Percentiles rank a stretch among this genome's conserved stretches.
Conservation (phyloP, 2,329 filamentous ascomycete genomes). For the Nemania sp. region DNA sequence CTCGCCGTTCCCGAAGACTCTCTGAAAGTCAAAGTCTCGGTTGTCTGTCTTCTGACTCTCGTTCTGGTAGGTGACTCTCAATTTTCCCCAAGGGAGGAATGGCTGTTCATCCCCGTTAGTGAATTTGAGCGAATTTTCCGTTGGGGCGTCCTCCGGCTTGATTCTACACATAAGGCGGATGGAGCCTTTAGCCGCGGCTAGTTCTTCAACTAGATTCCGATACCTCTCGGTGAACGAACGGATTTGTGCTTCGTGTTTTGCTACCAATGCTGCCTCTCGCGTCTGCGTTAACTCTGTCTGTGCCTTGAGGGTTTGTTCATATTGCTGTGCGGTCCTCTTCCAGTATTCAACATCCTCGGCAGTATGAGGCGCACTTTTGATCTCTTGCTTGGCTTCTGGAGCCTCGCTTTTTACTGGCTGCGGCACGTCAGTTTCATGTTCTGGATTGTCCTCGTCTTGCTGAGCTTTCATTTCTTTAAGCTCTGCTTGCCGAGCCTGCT, state of each 20-base stretch:
- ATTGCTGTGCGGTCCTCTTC: not conserved
- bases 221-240: not conserved
- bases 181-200: conserved; percentile 95
- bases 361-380: too few species aligned
- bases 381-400: not conserved
- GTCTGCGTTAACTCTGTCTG: not conserved
- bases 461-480: conserved; percentile 2
- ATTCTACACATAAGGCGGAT: conserved; percentile 97
- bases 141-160: conserved; percentile 73
- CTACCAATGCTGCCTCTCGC: not conserved
- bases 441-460: not conserved
- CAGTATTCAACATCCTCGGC: not conserved
- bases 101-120: conserved; percentile 25
- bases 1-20: conserved; percentile 82
- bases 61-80: conserved; percentile 80
- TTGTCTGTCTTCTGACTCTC: conserved; percentile 78
- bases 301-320: not conserved
- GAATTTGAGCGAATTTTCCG: conserved; percentile 62
- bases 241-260: not conserved
- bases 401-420: too few species aligned
- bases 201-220: conserved; percentile 90
- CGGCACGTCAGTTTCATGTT: too few species aligned
- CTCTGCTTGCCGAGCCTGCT: not conserved
- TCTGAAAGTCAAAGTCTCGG: conserved; percentile 88
- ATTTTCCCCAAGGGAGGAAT: conserved; percentile 82